phyloP scores from a whole-genome alignment of 768 basidiomycete genomes.

The Boletus rex-veris region DNA sequence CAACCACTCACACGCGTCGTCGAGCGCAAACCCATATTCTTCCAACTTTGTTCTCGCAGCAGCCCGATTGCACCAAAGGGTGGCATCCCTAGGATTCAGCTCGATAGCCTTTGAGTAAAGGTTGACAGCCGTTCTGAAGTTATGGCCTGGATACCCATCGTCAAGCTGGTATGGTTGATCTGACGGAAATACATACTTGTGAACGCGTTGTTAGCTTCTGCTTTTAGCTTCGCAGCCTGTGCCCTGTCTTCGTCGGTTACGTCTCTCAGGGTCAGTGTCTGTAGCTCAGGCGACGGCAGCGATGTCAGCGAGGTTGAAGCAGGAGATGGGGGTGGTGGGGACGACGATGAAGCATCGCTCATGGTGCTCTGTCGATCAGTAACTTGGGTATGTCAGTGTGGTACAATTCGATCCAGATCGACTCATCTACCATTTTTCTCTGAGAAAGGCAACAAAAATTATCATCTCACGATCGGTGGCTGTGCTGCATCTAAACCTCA shows the following conservation, averaged over 20 bases:
- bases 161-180: neutral
- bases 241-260: conserved; percentile 70
- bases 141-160: conserved; percentile 47
- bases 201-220: conserved; percentile 87
- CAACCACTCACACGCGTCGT: conserved; percentile 70
- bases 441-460: conserved; percentile 8
- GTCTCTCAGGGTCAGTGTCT: conserved; percentile 47
- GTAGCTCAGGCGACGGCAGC: conserved; percentile 55
- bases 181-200: conserved; percentile 38
- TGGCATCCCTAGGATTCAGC: conserved; percentile 83
- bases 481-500: conserved; percentile 6
- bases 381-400: neutral
- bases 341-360: conserved; percentile 22
- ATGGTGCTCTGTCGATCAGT: conserved; percentile 14
- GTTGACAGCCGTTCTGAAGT: conserved; percentile 71
- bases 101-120: conserved; percentile 85
- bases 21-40: conserved; percentile 88
- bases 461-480: conserved; percentile 33
- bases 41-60: conserved; percentile 91
- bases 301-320: conserved; percentile 54
- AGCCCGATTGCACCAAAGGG: conserved; percentile 92
- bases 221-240: conserved; percentile 71
- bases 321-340: conserved; percentile 40
- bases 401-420: neutral
- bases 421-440: conserved; percentile 1